Percentiles rank a stretch among this genome's conserved stretches.
These are phyloP conservation scores for Thermothelomyces thermophilus DNA, from an alignment of 2,329 filamentous ascomycete genomes.

Conservation along the genomic window DNA sequence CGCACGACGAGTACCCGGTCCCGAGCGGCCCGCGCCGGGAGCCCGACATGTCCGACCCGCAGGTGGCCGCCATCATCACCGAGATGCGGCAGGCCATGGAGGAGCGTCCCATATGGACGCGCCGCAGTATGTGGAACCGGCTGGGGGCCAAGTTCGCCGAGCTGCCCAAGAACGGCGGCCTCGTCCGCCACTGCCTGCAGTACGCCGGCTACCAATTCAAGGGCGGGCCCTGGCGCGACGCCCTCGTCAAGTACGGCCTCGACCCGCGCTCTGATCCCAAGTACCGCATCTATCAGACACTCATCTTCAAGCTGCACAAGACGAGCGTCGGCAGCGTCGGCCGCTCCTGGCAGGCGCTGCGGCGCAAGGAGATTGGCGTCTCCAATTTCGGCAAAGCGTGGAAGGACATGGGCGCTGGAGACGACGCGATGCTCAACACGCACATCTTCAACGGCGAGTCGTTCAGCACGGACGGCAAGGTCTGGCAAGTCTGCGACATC, in stretches of 20 bases:
- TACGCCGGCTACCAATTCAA: slow-evolving; percentile 90
- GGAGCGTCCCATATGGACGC: slow-evolving; percentile 77
- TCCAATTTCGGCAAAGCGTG: slow-evolving; percentile 26
- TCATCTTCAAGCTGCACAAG: slow-evolving; percentile 71
- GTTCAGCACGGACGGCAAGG: slow-evolving; percentile 72
- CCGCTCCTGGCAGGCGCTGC: slow-evolving; percentile 44
- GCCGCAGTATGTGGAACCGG: slow-evolving; percentile 71
- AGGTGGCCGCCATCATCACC: slow-evolving; percentile 57
- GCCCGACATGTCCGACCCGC: slow-evolving; percentile 52
- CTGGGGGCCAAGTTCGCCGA: slow-evolving; percentile 39
- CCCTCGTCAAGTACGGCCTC: slow-evolving; percentile 75
- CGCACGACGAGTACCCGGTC: slow-evolving; percentile 56
- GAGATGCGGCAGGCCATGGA: slow-evolving; percentile 61
- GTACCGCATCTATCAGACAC: slow-evolving; percentile 78
- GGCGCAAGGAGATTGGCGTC: slow-evolving; percentile 30
- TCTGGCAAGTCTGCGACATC: slow-evolving; percentile 93
- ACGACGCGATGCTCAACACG: slow-evolving; percentile 32
- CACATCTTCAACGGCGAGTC: slow-evolving; percentile 80
- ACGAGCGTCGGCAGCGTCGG: slow-evolving; percentile 41
- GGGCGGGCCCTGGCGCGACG: slow-evolving; percentile 85
- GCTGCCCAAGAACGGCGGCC: slow-evolving; percentile 42
- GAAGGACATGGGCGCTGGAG: slow-evolving; percentile 23
- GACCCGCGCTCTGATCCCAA: slow-evolving; percentile 74
- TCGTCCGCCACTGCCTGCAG: slow-evolving; percentile 68
- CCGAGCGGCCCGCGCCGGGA: slow-evolving; percentile 54